Percentiles rank a stretch among this genome's conserved stretches.
phyloP scores from a whole-genome alignment of 768 basidiomycete species.

The Butyriboletus loyo region DNA sequence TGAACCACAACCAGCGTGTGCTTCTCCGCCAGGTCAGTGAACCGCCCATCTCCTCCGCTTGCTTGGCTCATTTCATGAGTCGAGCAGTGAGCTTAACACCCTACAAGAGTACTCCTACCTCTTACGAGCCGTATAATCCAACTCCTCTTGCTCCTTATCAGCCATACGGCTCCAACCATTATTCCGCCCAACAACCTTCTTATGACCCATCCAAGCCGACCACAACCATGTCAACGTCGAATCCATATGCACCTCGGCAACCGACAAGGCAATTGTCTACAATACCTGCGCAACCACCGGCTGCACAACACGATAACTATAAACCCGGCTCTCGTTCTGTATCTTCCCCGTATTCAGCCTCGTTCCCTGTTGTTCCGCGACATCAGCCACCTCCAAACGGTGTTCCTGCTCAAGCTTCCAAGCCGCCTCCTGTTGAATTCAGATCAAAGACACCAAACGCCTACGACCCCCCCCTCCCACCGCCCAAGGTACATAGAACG shows the following conservation, averaged over 20 bases:
- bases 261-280: conserved; percentile 7
- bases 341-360: conserved; percentile 23
- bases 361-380: conserved; percentile 12
- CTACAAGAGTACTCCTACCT: conserved; percentile 10
- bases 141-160: conserved; percentile 16
- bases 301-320: conserved; percentile 35
- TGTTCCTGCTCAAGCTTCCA: conserved; percentile 28
- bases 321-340: conserved; percentile 23
- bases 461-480: conserved; percentile 73
- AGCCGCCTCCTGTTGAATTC: conserved; percentile 39
- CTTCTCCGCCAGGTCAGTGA: conserved; percentile 24
- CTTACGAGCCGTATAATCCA: conserved; percentile 28
- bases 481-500: conserved; percentile 36
- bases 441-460: conserved; percentile 68
- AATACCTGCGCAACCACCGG: conserved; percentile 18
- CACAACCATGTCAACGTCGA: conserved; percentile 12
- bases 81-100: conserved; percentile 11
- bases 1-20: conserved; percentile 19
- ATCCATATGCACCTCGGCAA: conserved; percentile 22
- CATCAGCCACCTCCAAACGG: conserved; percentile 18
- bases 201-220: conserved; percentile 40
- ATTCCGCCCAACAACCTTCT: conserved; percentile 13
- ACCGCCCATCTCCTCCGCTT: not conserved
- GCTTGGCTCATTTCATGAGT: conserved; percentile 3
- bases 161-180: conserved; percentile 11